These are phyloP conservation scores for Ambrosia hybrid DNA, from an alignment of 140 eudicot genomes.

Conservation along the genomic window DNA sequence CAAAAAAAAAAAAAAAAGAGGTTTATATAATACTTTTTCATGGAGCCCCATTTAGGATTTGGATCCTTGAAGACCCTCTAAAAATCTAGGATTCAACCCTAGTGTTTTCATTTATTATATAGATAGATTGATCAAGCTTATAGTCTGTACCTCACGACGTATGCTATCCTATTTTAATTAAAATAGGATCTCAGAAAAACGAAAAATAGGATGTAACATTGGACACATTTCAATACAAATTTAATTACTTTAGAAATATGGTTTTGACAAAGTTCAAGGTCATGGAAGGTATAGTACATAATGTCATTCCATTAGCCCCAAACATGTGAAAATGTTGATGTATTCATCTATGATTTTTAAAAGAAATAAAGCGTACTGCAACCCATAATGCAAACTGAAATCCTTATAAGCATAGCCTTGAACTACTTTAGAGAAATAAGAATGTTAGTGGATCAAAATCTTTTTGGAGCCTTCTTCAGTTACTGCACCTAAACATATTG, in stretches of 20 bases:
- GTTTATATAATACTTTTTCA: no score
- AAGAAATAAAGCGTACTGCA: conserved; percentile 6
- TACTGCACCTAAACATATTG: conserved; percentile 18
- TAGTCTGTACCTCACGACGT: conserved; percentile 93
- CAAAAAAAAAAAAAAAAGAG: no score
- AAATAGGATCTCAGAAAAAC: conserved; percentile 26
- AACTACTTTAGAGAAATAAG: conserved; percentile 3
- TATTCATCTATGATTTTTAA: conserved; percentile 2
- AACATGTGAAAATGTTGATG: not conserved
- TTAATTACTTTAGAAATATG: not conserved
- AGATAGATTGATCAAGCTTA: conserved; percentile 82
- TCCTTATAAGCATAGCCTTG: not conserved
- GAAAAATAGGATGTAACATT: not conserved
- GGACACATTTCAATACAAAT: not conserved
- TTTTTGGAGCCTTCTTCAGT: conserved; percentile 15
- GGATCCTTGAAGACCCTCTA: no score
- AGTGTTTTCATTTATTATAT: no score
- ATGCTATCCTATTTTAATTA: conserved; percentile 67
- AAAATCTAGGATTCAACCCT: no score
- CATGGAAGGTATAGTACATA: conserved; percentile 9
- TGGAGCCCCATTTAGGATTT: no score
- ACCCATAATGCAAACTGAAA: conserved; percentile 11
- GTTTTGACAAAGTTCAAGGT: conserved; percentile 13
- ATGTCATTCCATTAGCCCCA: not conserved
- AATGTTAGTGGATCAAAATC: not conserved